Evolutionary conservation across 2,329 filamentous ascomycete species (phyloP).

Genomic region (Aspergillus unguis): DNA sequence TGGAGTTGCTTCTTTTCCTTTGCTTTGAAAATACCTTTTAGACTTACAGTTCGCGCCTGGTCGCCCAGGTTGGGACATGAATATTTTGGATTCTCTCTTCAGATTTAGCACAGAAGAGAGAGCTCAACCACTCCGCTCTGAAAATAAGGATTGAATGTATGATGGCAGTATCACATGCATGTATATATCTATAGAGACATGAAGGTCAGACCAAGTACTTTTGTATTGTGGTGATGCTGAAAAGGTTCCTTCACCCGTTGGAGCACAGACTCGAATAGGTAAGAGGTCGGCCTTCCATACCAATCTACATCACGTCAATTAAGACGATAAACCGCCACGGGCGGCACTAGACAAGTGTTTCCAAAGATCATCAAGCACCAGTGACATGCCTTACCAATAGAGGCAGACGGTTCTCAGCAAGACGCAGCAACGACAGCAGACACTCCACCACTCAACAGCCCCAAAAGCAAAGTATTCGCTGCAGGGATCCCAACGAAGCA

Average conservation of each 20-base stretch:
- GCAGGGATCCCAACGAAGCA: conserved; percentile 8
- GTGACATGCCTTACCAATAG: too few relatives aligned
- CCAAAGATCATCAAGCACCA: not conserved
- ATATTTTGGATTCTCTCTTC: conserved; percentile 1
- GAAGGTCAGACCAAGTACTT: not conserved
- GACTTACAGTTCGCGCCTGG: conserved; percentile 7
- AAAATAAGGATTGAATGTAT: conserved; percentile 10
- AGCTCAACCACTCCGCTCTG: conserved; percentile 19
- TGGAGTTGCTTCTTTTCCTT: conserved; percentile 25
- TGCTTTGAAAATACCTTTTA: conserved; percentile 9
- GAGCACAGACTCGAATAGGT: not conserved
- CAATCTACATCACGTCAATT: not conserved
- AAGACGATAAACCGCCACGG: not conserved
- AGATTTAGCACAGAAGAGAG: not conserved
- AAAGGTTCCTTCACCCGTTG: not conserved
- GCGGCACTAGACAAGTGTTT: conserved; percentile 1
- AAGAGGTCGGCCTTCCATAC: not conserved
- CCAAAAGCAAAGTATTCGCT: conserved; percentile 1
- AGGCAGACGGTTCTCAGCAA: not conserved
- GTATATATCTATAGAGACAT: conserved; percentile 2
- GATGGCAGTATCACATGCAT: conserved; percentile 3
- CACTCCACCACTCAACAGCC: too few relatives aligned
- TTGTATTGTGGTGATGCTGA: not conserved
- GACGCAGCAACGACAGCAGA: not conserved
- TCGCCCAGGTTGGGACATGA: not conserved